Evolutionary conservation across 2,329 filamentous ascomycete genomes (phyloP), one percentile per base, ranked within the genome.

Genomic region (Trichoderma sp.): DNA sequence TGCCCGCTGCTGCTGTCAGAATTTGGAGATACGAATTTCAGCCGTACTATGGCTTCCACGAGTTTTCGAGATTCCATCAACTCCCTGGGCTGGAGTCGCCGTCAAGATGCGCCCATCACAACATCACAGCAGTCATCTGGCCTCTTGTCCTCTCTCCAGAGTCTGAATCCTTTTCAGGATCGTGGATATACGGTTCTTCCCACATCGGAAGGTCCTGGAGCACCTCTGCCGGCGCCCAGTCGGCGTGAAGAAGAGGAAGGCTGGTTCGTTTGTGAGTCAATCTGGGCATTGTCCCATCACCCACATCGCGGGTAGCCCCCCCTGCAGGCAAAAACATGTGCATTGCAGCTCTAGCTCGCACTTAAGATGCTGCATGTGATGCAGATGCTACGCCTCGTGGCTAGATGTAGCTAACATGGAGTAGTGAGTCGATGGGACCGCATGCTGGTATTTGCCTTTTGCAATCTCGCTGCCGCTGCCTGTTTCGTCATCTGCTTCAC

Each of bases 361-460:
- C 75, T 71, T 73, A 74, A 74, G 74, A 76, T 76, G 74, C 76
- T 76, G 77, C 81, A 83, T 83, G 80, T 82, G 80, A 82, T 79
- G 65, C 65, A 61, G 65, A 68, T 68, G 65, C 31, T 53, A 61
- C 65, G 65, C 65, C 56, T 61, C 65, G 65, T 68, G 65, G 65
- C 74, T 75, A 72, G 70, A 76, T 75, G 79, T 78, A 71, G 73
- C 79, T 81, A 79, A 81, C 79, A 71, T 72, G 67, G 69, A 71
- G 76, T 82, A 98, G 96, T 99, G 84, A 97, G 93, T 83, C 89
- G 95, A 83, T 98, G 95, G 96, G 96, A 99, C 83, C 92, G 95
- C 69, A 84, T 98, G 78, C 86, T 99, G 79, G 88, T 98, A 76
- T 99, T 99, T 81, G 91, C 88, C 73, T 93, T 91, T 77, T 96